Base-by-base conservation (phyloP, 2,329 filamentous ascomycete species). In the Magnaporthiopsis incrustans region DNA sequence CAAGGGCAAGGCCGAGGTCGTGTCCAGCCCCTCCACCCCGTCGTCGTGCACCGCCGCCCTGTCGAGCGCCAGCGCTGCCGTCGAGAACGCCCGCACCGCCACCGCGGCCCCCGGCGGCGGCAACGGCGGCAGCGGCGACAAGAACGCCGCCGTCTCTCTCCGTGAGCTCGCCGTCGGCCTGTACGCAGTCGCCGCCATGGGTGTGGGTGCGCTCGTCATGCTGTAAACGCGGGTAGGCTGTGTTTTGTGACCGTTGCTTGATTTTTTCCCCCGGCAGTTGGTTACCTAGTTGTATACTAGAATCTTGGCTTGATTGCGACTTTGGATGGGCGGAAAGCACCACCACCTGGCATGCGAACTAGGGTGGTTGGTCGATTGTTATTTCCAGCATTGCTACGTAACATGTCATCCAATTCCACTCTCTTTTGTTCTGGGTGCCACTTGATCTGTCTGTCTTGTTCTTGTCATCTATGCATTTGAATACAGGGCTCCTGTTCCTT, bases 1-100 rank as follows among this genome's bases (percentile, higher is more conserved):
- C 77, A 78, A 82, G 65, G 89, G 90, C 70, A 78, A 86, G 70
- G 90, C 88, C 61, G 78, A 79, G 65, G 78, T 82, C 64, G 82
- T 83, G 75, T 74, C 79, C 65, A 72, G 79, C 62, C 73, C 80
- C 60, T 71, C 77, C 60, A 77, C 79, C 44, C 76, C 82, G 18
- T 77, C 78, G 33, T 75, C 74, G 64, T 94, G 91, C 82, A 73
- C 77, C 63, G 70, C 76, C 60, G 79, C 88, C 64, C 77, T 95
- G 65, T 76, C 78, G 44, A 81, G 85, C 67, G 90, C 89, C 65
- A 89, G 87, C 70, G 78, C 84, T 38, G 80, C 80, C 66, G 82
- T 82, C 74, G 73, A 73, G 65, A 68, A 76, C 59, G 78, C 78
- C 65, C 76, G 79, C 57, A 81, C 79, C 14, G 81, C 82, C 57